These are phyloP conservation scores for Myrica gale DNA, from an alignment of 306 rosid genomes.

Conservation along the genomic window DNA sequence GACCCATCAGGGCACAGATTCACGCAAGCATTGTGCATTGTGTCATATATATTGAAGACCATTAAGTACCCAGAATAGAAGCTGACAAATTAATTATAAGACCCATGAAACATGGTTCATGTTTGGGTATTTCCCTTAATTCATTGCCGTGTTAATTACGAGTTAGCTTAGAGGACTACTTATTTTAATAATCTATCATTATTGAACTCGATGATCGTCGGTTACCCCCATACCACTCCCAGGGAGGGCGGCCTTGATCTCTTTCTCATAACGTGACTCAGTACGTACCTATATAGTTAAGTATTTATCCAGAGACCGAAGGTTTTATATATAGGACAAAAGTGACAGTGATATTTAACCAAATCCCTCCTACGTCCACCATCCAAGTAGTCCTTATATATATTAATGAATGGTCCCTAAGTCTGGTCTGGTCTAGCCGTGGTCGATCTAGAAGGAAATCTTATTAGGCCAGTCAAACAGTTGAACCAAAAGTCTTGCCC, in stretches of 20 bases:
- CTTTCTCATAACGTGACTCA: not conserved
- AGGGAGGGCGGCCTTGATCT: not conserved
- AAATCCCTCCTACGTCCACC: conserved; percentile 5
- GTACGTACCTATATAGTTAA: not conserved
- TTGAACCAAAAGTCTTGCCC: conserved; percentile 18
- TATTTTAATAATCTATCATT: not conserved
- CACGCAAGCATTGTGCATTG: too few relatives aligned
- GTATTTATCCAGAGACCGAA: not conserved
- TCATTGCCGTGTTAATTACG: not conserved
- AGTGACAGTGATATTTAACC: conserved; percentile 20
- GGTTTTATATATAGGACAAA: not conserved
- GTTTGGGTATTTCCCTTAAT: not conserved
- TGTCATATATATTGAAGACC: not conserved
- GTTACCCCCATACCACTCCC: not conserved
- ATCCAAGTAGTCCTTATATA: not conserved
- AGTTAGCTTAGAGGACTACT: not conserved
- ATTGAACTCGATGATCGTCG: not conserved
- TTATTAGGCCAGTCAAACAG: conserved; percentile 16
- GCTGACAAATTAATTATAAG: not conserved
- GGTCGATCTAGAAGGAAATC: not conserved
- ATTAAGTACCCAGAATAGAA: not conserved
- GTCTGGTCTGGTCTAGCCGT: not conserved
- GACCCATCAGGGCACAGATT: too few relatives aligned
- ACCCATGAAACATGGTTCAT: not conserved
- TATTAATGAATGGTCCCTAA: conserved; percentile 1